Evolutionary conservation across 306 rosid genomes (phyloP), one percentile per base, ranked within the genome.

Genomic region (Elaeagnus macrophylla): DNA sequence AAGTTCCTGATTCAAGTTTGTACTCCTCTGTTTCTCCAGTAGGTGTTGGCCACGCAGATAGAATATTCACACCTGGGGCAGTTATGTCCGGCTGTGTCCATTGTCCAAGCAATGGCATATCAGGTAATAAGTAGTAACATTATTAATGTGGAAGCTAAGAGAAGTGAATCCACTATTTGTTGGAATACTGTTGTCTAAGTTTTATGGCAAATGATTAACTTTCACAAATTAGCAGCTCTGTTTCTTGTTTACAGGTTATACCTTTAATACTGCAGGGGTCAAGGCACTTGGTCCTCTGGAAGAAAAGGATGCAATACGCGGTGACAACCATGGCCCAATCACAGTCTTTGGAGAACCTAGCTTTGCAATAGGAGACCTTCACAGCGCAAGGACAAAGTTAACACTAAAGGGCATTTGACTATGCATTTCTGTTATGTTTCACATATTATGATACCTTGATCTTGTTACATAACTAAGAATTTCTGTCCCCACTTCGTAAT

Each of bases 1-100:
- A 81, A 41, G 87, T 81, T 42, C 88, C 87, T n/a, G 81, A 74
- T 45, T 57, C 78, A 41, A 77, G 73, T 54, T 77, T 77, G 83
- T 83, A 80, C 12, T 52, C 17, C 19, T 63, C 75, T 45, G 72
- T 69, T 5, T 38, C 37, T 8, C 72, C 77, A 1, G 14, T 25
- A 1, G 51, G 11, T 1, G 63, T 37, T 2, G 86, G 83, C 86
- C 86, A 80, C 47, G 86, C 83, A 4, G 80, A 83, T 48, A 77
- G 37, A 61, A 80, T 77, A 43, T 71, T 77, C 7, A 74, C 48
- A 16, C 86, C 83, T 3, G 86, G 86, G 37, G 74, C 83, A 39
- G 48, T 77, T 13, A 77, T 40, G 12, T 80, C 86, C 17, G 86
- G 86, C 86, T 76, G 77, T 57, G 37, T 41, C 1, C 17, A 40